Base-by-base conservation (phyloP, 305 asterid genomes). In the Nicotiana rustica region DNA sequence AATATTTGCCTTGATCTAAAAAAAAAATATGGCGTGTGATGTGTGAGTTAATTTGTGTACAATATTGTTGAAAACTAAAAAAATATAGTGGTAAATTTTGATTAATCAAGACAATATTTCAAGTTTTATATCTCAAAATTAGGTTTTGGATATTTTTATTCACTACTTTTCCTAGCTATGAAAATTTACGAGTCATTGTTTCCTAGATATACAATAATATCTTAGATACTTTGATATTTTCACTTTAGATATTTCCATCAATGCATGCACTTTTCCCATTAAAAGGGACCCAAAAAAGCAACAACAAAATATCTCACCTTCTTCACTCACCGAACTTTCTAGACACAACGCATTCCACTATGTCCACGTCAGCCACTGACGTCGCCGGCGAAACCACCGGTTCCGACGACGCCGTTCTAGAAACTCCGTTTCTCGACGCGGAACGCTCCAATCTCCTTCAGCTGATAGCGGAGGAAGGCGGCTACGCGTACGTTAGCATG, bases 401-500 rank as follows among this genome's bases (percentile, higher is more conserved):
- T 19, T 5, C 52, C 6, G 84, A n/a, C 6, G 82, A 77, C 21
- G 81, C 75, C 47, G 52, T 79, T 41, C 90, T 93, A 47, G 88
- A 93, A 38, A 92, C 99, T 15, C 98, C 99, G 15, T 18, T 84
- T 19, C 92, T 96, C n/a, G 97, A 94, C 79, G 85, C 93, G 49
- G 84, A 84, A 55, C 81, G 85, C n/a, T 77, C 88, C 31, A 80
- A 73, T 6, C 88, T 96, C 77, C 89, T 96, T 79, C 94, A 91
- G 55, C 85, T 57, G 19, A 89, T 94, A 60, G 18, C 92, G 6
- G 92, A 91, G 78, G 94, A 94, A 82, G 99, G 99, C 67, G 99
- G 99, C 18, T 96, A 94, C 67, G 92, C 95, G 82, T 96, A 89
- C 91, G 92, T 90, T 68, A 88, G 95, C 52, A 90, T 96, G 92